These are phyloP conservation scores for Sporodiniella umbellata DNA, from an alignment of 371 early-diverging fungal genomes.

Conservation along the genomic window DNA sequence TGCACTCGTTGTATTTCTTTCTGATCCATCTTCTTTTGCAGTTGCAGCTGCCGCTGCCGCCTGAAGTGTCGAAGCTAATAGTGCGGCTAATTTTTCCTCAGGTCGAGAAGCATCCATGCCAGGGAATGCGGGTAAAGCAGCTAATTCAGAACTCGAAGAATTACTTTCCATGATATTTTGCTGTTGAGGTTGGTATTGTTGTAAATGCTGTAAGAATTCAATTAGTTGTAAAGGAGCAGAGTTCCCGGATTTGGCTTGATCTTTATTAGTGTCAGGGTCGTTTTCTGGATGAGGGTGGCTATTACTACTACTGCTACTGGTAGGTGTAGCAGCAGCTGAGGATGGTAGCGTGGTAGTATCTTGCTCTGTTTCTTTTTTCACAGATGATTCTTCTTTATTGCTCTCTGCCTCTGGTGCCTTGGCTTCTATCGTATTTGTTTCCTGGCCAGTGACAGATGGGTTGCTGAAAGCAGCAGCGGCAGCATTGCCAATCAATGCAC, in stretches of 20 bases:
- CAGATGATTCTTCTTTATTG: background rate
- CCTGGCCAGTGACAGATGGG: background rate
- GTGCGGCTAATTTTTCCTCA: slow-evolving; percentile 26
- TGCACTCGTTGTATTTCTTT: background rate
- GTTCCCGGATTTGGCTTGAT: slow-evolving; percentile 1
- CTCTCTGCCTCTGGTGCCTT: background rate
- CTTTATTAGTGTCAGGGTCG: slow-evolving; percentile 1
- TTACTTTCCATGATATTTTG: slow-evolving; percentile 3
- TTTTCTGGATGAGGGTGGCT: too few relatives aligned
- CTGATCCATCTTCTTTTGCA: background rate
- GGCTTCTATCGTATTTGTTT: slow-evolving; percentile 3
- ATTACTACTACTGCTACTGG: slow-evolving; percentile 1
- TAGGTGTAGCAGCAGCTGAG: background rate
- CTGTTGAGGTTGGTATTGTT: slow-evolving; percentile 25
- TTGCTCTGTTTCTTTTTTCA: background rate
- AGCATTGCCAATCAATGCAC: slow-evolving; percentile 8
- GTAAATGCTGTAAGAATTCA: slow-evolving; percentile 26
- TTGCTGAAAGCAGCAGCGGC: slow-evolving; percentile 2
- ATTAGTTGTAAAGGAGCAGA: slow-evolving; percentile 21
- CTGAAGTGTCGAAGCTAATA: slow-evolving; percentile 16
- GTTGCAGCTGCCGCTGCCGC: slow-evolving; percentile 20
- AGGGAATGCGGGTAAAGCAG: background rate
- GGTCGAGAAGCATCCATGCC: slow-evolving; percentile 7
- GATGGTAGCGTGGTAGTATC: background rate
- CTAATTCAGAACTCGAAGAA: slow-evolving; percentile 1